phyloP scores from a whole-genome alignment of 75 land plant species.

The Selaginella tamariscina region DNA sequence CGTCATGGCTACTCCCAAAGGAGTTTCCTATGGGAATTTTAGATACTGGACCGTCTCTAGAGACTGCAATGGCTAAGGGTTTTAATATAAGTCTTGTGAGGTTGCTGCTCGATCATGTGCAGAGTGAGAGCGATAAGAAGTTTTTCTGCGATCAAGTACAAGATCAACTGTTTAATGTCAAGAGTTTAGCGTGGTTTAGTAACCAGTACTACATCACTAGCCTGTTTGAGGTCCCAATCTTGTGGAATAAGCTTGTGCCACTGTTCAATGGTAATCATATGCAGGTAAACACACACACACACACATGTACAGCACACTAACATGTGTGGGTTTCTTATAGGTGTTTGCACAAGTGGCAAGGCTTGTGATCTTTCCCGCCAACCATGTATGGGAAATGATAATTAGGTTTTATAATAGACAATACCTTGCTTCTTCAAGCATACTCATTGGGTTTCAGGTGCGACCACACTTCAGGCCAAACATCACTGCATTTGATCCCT shows the following conservation, averaged over 20 bases:
- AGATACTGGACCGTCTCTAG: background rate
- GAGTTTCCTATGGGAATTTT: too few species aligned
- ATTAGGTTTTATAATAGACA: slow-evolving; percentile 10
- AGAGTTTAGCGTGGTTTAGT: background rate
- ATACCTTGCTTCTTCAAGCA: background rate
- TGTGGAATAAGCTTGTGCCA: background rate
- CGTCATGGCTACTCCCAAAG: too few species aligned
- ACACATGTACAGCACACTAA: too few species aligned
- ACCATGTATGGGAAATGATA: slow-evolving; percentile 18
- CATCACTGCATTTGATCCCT: slow-evolving; percentile 11
- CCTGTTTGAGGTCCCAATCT: background rate
- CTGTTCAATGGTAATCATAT: background rate
- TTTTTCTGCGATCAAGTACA: background rate
- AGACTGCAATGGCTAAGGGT: background rate
- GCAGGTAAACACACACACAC: too few species aligned
- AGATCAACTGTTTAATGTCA: background rate
- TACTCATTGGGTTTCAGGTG: slow-evolving; percentile 19
- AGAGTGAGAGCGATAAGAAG: background rate
- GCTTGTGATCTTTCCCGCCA: slow-evolving; percentile 17
- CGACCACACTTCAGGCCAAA: slow-evolving; percentile 13
- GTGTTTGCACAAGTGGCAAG: slow-evolving; percentile 14
- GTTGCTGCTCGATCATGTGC: background rate
- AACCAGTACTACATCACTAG: background rate
- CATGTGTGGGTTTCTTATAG: too few species aligned
- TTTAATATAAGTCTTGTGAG: background rate